Evolutionary conservation across 257 asterid genomes (phyloP).

Genomic region (Ophiorrhiza pumila): DNA sequence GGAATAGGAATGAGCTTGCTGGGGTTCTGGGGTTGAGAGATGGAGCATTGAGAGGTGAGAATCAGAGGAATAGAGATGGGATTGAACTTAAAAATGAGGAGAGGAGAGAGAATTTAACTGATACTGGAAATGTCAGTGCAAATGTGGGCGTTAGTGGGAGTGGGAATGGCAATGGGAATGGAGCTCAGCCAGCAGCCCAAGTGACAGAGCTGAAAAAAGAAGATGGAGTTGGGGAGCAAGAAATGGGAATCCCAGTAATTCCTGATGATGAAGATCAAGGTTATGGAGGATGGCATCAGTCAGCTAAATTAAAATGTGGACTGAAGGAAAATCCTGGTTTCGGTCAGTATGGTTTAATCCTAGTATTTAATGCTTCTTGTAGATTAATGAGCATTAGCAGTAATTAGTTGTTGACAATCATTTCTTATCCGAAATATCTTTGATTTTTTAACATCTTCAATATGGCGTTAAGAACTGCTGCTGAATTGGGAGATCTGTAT

Average conservation of each 20-base stretch:
- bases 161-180: slow-evolving; percentile 27
- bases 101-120: slow-evolving; percentile 36
- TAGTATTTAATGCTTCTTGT: not conserved
- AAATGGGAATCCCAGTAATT: slow-evolving; percentile 29
- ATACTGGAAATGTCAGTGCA: slow-evolving; percentile 16
- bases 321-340: slow-evolving; percentile 80
- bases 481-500: not conserved
- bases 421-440: not conserved
- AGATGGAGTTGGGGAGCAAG: slow-evolving; percentile 40
- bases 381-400: not conserved
- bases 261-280: slow-evolving; percentile 52
- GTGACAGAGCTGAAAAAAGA: slow-evolving; percentile 47
- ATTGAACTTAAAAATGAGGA: slow-evolving; percentile 31
- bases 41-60: slow-evolving; percentile 33
- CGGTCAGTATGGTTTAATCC: slow-evolving; percentile 46
- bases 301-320: slow-evolving; percentile 60
- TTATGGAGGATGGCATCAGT: slow-evolving; percentile 52
- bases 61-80: slow-evolving; percentile 32
- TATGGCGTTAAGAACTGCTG: not conserved
- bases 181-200: slow-evolving; percentile 29
- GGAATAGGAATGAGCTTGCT: slow-evolving; percentile 35
- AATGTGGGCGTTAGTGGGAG: slow-evolving; percentile 21
- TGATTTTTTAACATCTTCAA: not conserved
- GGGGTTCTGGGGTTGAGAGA: slow-evolving; percentile 32
- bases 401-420: not conserved